Base-by-base conservation (phyloP, 2,329 filamentous ascomycete species). In the Cadophora malorum region DNA sequence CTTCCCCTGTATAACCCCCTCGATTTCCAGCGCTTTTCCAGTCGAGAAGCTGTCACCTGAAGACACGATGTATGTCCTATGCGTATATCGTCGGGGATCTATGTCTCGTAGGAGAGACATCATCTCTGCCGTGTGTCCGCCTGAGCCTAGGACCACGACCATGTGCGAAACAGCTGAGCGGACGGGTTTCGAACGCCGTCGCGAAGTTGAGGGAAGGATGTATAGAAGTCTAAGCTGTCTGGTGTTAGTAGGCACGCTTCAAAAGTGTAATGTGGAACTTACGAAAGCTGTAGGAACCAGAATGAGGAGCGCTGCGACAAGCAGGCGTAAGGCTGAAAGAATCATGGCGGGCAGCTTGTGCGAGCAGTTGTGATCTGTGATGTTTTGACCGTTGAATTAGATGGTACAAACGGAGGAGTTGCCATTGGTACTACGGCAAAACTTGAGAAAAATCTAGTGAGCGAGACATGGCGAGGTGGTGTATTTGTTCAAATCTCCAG, bases 61-160 rank as follows among this genome's bases (percentile, higher is more conserved):
- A 71, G 90, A 91, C 65, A 96, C 84, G 19, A 78, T 72, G 79
- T 97, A 99, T 33, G 93, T 95, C 31, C 96, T 87, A 74, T 92
- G 90, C 80, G 90, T 80, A 75, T 79, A 77, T 64, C 78, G 55
- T 71, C 83, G 83, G 49, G 80, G 80, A 67, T 82, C 83, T 76
- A 86, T 86, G 72, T 85, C 86, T 73, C 83, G 82, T 74, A 99
- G 87, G 82, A 97, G 91, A 76, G 91, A 89, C 70, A 97, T 84
- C 91, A 99, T 97, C 80, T 99, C 96, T 59, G 93, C 90, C 0
- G 96, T 97, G 80, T 99, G 96, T 0, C 96, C 96, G 38, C 96
- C 96, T 2, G 92, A 96, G 63, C 96, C 96, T 28, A 98, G 90
- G 31, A 98, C 90, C 71, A 97, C 86, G 38, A 97, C 83, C 64